Conservation (phyloP, 2,329 filamentous ascomycete species). For the Colletotrichum spinosum region DNA sequence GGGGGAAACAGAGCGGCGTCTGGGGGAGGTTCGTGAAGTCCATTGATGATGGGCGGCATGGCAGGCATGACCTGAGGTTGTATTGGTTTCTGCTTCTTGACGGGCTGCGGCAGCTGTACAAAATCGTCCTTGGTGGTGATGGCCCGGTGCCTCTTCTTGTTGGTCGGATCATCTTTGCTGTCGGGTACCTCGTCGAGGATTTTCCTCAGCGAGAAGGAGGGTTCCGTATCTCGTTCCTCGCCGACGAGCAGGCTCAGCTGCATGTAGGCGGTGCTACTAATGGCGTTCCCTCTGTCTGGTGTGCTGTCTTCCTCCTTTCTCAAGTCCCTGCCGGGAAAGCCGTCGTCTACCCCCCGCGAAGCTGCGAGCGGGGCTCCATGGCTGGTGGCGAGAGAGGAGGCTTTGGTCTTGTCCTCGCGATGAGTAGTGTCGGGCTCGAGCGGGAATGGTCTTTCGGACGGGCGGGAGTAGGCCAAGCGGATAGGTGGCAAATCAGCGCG, state of each 20-base stretch:
- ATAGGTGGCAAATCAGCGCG: slow-evolving; percentile 67
- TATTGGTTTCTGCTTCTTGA: slow-evolving; percentile 72
- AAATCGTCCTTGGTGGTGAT: slow-evolving; percentile 69
- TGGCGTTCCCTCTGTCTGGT: slow-evolving; percentile 8
- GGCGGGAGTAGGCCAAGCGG: slow-evolving; percentile 54
- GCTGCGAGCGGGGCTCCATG: slow-evolving; percentile 27
- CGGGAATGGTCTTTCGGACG: slow-evolving; percentile 59
- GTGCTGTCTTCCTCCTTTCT: slow-evolving; percentile 30
- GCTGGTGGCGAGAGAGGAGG: slow-evolving; percentile 35
- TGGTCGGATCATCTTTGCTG: slow-evolving; percentile 56
- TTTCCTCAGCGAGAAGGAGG: slow-evolving; percentile 57
- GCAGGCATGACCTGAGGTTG: slow-evolving; percentile 59
- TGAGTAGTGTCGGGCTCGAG: slow-evolving; percentile 63
- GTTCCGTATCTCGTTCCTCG: slow-evolving; percentile 48
- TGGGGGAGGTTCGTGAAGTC: slow-evolving; percentile 71
- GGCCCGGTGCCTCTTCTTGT: slow-evolving; percentile 66
- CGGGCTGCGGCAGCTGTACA: slow-evolving; percentile 71
- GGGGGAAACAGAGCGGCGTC: slow-evolving; percentile 72
- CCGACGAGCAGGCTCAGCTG: slow-evolving; percentile 56
- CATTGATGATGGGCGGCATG: slow-evolving; percentile 74
- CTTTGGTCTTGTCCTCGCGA: slow-evolving; percentile 50
- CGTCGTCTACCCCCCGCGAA: slow-evolving; percentile 30
- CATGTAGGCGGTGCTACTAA: slow-evolving; percentile 27
- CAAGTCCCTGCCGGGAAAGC: slow-evolving; percentile 21
- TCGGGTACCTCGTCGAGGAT: slow-evolving; percentile 60